Percentiles rank a stretch among this genome's conserved stretches.
These are phyloP conservation scores for Aegle marmelos DNA, from an alignment of 345 rosid species.

Conservation along the genomic window DNA sequence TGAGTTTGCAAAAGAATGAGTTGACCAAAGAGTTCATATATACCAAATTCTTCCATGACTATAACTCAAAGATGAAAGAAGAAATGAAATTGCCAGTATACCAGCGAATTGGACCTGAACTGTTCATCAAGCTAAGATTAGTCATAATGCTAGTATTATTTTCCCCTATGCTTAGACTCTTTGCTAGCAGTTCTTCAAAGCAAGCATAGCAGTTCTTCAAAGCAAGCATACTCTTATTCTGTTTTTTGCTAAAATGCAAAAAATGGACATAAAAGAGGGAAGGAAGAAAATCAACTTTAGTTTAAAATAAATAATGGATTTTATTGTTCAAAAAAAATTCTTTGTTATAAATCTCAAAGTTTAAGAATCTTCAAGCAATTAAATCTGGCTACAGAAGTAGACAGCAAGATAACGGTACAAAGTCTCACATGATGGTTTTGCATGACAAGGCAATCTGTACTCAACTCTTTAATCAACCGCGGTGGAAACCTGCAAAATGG, in stretches of 20 bases:
- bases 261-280: neutral
- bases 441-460: conserved; percentile 86
- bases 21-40: neutral
- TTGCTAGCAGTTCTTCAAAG: neutral
- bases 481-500: conserved; percentile 58
- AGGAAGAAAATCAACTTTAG: neutral
- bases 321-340: neutral
- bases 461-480: conserved; percentile 53
- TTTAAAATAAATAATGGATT: neutral
- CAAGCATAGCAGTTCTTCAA: too few relatives aligned
- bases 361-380: neutral
- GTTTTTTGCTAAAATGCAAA: neutral
- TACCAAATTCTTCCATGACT: neutral
- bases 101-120: neutral
- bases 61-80: neutral
- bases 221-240: neutral
- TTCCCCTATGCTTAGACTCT: neutral
- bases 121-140: neutral
- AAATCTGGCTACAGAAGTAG: neutral
- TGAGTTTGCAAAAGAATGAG: neutral
- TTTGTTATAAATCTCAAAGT: neutral
- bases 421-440: conserved; percentile 81
- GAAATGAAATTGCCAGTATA: neutral
- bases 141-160: neutral
- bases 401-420: neutral